Evolutionary conservation across 768 basidiomycete genomes (phyloP).

Genomic region (Strobilomyces dryophilus): DNA sequence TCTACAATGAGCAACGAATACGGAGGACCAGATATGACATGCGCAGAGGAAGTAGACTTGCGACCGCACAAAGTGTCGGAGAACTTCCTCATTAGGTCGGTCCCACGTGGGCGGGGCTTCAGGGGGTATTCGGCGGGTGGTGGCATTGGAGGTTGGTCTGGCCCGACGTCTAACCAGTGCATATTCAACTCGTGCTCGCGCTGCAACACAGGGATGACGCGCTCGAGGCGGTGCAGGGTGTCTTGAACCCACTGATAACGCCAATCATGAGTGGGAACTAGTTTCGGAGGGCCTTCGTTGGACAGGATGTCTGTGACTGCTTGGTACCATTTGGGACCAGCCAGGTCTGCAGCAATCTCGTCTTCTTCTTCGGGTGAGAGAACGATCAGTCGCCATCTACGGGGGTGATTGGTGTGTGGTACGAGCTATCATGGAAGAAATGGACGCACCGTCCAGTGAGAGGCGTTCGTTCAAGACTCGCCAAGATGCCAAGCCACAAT

Average conservation of each 20-base stretch:
- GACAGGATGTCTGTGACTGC: constrained; percentile 79
- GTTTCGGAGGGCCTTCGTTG: constrained; percentile 52
- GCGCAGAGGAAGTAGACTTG: constrained; percentile 41
- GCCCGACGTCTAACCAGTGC: constrained; percentile 50
- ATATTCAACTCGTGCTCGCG: constrained; percentile 52
- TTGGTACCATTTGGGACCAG: constrained; percentile 82
- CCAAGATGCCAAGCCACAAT: constrained; percentile 66
- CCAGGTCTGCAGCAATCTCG: constrained; percentile 75
- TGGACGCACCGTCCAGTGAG: constrained; percentile 74
- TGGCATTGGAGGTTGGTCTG: constrained; percentile 58
- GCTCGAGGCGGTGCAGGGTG: constrained; percentile 74
- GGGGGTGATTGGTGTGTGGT: constrained; percentile 4
- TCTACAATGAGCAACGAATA: constrained; percentile 91
- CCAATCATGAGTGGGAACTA: constrained; percentile 82
- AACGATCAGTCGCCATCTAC: constrained; percentile 81
- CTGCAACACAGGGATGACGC: constrained; percentile 63
- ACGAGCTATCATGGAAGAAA: background rate
- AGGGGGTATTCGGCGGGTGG: constrained; percentile 81
- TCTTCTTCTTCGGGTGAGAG: constrained; percentile 93
- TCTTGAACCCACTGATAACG: constrained; percentile 82
- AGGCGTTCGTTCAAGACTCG: constrained; percentile 73
- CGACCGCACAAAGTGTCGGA: constrained; percentile 48
- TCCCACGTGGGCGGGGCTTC: constrained; percentile 75
- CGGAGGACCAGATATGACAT: constrained; percentile 72
- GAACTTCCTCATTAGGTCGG: constrained; percentile 62